phyloP scores from a whole-genome alignment of 1,284 basidiomycete genomes.

The Irpex lacteus region DNA sequence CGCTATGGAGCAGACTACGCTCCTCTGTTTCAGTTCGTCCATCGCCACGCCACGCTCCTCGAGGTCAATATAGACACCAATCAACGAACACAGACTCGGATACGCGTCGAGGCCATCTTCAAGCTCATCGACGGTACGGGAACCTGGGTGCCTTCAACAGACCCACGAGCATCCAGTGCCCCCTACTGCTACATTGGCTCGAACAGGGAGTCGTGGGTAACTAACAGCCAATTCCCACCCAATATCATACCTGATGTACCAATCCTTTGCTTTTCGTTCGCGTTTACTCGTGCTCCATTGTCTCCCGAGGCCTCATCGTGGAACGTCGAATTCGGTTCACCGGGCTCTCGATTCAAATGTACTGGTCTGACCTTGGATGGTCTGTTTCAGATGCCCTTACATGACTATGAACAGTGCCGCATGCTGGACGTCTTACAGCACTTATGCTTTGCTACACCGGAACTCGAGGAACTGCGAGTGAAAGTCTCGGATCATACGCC shows the following conservation, averaged over 20 bases:
- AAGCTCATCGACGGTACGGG: constrained; percentile 14
- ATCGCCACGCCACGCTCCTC: constrained; percentile 8
- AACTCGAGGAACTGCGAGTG: not conserved
- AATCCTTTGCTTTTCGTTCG: constrained; percentile 4
- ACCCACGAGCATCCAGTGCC: not conserved
- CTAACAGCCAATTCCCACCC: not conserved
- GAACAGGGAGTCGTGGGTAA: not conserved
- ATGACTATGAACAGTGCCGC: too few species aligned
- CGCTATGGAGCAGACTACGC: not conserved
- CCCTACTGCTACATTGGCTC: not conserved
- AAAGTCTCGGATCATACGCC: not conserved
- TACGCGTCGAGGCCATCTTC: constrained; percentile 7
- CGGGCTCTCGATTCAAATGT: constrained; percentile 6
- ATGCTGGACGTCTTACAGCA: too few species aligned
- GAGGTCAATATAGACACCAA: constrained; percentile 7
- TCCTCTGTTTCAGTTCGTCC: constrained; percentile 8
- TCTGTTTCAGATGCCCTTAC: not conserved
- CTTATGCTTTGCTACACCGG: too few species aligned
- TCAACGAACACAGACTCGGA: not conserved
- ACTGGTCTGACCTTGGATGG: constrained; percentile 2
- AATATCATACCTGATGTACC: constrained; percentile 3
- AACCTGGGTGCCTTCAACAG: not conserved
- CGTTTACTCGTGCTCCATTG: constrained; percentile 14
- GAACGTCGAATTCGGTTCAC: not conserved
- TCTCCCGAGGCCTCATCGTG: not conserved